Percentiles rank a stretch among this genome's conserved stretches.
Conservation (phyloP, 129 eudicot species). For the Deinandra increscens region DNA sequence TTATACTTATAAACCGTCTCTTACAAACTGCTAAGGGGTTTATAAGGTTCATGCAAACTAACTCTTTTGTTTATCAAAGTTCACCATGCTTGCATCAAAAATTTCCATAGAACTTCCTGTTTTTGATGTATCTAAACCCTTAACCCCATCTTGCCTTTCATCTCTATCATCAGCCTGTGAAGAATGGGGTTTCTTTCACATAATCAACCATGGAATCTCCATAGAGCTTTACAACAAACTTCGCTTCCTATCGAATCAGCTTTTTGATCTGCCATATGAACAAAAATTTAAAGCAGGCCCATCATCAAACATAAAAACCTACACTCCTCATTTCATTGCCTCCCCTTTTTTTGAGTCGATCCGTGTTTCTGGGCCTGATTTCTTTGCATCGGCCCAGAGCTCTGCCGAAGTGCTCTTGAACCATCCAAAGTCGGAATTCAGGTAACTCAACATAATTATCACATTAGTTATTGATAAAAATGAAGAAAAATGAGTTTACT, state of each 20-base stretch:
- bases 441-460: slow-evolving; percentile 40
- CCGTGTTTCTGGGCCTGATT: slow-evolving; percentile 82
- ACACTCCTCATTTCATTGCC: slow-evolving; percentile 91
- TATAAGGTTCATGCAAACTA: slow-evolving; percentile 33
- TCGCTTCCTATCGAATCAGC: slow-evolving; percentile 41
- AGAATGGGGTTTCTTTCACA: slow-evolving; percentile 96
- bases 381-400: slow-evolving; percentile 59
- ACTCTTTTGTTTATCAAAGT: slow-evolving; percentile 21
- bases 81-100: slow-evolving; percentile 48
- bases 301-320: slow-evolving; percentile 53
- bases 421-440: slow-evolving; percentile 53
- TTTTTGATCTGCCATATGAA: slow-evolving; percentile 67
- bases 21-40: slow-evolving; percentile 30
- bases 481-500: background rate
- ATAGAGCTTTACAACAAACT: slow-evolving; percentile 60
- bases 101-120: slow-evolving; percentile 67
- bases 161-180: slow-evolving; percentile 66
- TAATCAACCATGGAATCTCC: slow-evolving; percentile 81
- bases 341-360: slow-evolving; percentile 90
- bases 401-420: slow-evolving; percentile 57
- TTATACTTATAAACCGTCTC: slow-evolving; percentile 16
- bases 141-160: slow-evolving; percentile 42
- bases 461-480: background rate
- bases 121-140: slow-evolving; percentile 71
- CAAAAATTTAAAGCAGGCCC: slow-evolving; percentile 75